A percentile compares a stretch with the other conserved stretches of the same genome.
phyloP scores from a whole-genome alignment of 140 eudicot genomes.

The Oenanthe javanica region DNA sequence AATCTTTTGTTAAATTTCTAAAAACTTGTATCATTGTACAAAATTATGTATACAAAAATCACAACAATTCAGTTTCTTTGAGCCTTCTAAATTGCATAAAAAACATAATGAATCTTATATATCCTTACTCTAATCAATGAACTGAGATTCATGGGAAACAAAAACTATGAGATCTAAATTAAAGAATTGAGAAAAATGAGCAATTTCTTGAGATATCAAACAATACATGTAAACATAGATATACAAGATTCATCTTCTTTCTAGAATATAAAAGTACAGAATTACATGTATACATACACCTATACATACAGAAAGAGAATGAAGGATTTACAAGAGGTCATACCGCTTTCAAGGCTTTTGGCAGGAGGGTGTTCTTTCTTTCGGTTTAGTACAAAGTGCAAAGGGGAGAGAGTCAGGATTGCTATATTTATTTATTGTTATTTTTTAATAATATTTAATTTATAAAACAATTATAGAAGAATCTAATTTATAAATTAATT shows the following conservation, averaged over 20 bases:
- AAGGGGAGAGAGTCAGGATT: background rate
- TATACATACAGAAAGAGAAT: background rate
- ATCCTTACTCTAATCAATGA: background rate
- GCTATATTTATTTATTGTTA: background rate
- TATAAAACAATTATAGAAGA: too few relatives aligned
- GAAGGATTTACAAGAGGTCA: background rate
- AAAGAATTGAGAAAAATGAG: background rate
- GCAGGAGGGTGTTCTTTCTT: background rate
- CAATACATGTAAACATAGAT: background rate
- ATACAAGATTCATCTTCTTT: background rate
- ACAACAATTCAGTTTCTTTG: background rate
- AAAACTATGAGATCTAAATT: constrained; percentile 8
- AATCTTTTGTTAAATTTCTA: background rate
- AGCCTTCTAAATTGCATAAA: background rate
- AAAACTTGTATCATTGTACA: background rate
- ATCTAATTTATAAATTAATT: too few relatives aligned
- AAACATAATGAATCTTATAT: background rate
- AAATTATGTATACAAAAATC: background rate
- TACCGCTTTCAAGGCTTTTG: background rate
- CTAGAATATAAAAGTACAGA: background rate
- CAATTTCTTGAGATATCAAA: background rate
- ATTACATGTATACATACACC: background rate
- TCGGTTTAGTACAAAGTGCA: background rate
- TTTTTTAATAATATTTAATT: too few relatives aligned
- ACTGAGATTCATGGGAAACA: background rate